Evolutionary conservation across 148 eudicot species (phyloP).

Genomic region (Polygonum aviculare): DNA sequence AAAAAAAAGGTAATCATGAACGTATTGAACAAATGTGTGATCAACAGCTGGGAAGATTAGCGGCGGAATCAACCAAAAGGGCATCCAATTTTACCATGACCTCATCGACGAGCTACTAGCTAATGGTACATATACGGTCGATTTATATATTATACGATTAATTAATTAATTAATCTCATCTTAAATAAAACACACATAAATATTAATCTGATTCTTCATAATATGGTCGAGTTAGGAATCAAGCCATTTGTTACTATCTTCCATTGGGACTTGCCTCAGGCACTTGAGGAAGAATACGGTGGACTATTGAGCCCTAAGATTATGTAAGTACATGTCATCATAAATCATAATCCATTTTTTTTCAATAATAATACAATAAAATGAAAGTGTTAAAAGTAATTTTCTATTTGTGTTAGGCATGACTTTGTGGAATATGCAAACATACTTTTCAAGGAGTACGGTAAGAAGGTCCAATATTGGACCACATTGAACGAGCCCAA

Average conservation of each 20-base stretch:
- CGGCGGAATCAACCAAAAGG: constrained; percentile 8
- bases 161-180: not conserved
- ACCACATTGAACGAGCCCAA: constrained; percentile 32
- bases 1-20: too few species aligned
- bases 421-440: constrained; percentile 20
- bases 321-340: constrained; percentile 22
- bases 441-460: constrained; percentile 25
- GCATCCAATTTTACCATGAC: constrained; percentile 9
- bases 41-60: constrained; percentile 7
- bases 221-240: not conserved
- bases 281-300: constrained; percentile 20
- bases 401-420: not conserved
- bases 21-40: too few species aligned
- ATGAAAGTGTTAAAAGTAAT: too few species aligned
- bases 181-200: not conserved
- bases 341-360: too few species aligned
- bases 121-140: not conserved
- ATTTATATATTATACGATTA: not conserved
- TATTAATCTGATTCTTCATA: not conserved
- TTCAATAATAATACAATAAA: too few species aligned
- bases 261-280: constrained; percentile 26
- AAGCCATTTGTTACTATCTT: constrained; percentile 18
- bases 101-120: constrained; percentile 12
- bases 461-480: constrained; percentile 31
- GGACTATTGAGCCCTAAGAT: constrained; percentile 27